phyloP scores from a whole-genome alignment of 257 asterid species.

The Ophiorrhiza pumila region DNA sequence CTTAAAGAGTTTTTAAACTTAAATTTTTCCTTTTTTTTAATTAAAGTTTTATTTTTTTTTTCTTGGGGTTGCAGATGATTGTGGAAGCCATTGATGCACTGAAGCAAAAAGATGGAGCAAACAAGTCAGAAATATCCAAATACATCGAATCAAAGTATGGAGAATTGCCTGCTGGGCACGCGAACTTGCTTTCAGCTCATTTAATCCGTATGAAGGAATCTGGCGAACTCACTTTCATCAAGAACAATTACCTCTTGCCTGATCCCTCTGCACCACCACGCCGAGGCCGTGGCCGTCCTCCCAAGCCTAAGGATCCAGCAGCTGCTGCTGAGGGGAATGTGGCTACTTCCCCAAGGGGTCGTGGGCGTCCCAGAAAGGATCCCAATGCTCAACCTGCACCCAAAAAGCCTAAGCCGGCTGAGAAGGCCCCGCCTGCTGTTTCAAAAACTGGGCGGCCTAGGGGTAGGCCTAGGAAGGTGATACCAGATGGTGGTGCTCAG shows the following conservation, averaged over 20 bases:
- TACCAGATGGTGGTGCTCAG: conserved; percentile 42
- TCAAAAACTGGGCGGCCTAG: conserved; percentile 60
- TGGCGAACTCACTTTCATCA: conserved; percentile 61
- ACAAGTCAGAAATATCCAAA: conserved; percentile 64
- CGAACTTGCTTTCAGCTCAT: conserved; percentile 51
- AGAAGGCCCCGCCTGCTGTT: conserved; percentile 27
- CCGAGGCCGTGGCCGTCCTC: conserved; percentile 87
- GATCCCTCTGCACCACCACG: conserved; percentile 57
- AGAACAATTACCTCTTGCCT: conserved; percentile 65
- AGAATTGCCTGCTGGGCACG: conserved; percentile 58
- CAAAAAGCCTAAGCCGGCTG: conserved; percentile 59
- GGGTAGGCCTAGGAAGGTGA: conserved; percentile 79
- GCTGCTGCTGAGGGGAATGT: conserved; percentile 33
- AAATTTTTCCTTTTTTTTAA: neutral
- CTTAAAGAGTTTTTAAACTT: neutral
- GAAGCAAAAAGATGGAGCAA: conserved; percentile 61
- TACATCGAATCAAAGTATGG: conserved; percentile 70
- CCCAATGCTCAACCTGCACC: conserved; percentile 66
- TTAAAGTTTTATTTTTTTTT: neutral
- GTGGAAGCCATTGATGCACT: conserved; percentile 65
- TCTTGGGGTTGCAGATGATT: conserved; percentile 50
- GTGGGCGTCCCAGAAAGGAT: conserved; percentile 84
- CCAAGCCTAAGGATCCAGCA: conserved; percentile 58
- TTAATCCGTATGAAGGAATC: conserved; percentile 53
- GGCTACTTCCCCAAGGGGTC: conserved; percentile 45